Base-by-base conservation (phyloP, 164 flowering plant genomes). In the Echeveria elegans region DNA sequence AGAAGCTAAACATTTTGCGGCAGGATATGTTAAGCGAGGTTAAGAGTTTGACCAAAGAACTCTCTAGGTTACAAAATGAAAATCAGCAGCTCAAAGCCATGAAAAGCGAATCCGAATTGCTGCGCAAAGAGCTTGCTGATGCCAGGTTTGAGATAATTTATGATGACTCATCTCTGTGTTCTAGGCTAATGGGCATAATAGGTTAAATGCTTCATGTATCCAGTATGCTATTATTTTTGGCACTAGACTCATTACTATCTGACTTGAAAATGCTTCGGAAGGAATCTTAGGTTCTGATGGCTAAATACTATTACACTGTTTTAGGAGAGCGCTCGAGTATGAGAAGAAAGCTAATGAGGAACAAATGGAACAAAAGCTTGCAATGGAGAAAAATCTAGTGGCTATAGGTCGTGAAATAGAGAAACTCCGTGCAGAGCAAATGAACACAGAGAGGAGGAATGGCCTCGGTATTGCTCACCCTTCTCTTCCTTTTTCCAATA, bases 381-480 rank as follows among this genome's bases (percentile, higher is more conserved):
- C 78, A 40, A 79, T 88, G 89, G 89, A 88, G 77, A 79, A 83
- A 41, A 88, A 85, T 66, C 83, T 88, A 30, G 52, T 83, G 41
- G 73, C 86, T 30, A 81, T 86, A 86, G 88, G 89, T 76, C 85
- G 86, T 50, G 90, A 88, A 62, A 66, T 88, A 41, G 89, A 86
- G 77, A 83, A 80, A 70, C 77, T 83, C 10, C 85, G 83, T 63
- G 86, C 83, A 6, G 89, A 82, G 72, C 78, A 73, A 65, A 58
- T 81, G 69, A 75, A 72, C 62, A 28, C 67, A 3, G 82, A 83
- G 32, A 77, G 80, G 77, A 78, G 83, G 18, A 69, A 69, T 26
- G 81, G 77, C 52, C 74, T 66, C 68, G 82, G 85, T 83, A 32
- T 14, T 43, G 18, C 19, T 43, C 16, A 3, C 19, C 47, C 47